Conservation (phyloP, 2,329 filamentous ascomycete genomes). For the Phaeophleospora eucalypticola region DNA sequence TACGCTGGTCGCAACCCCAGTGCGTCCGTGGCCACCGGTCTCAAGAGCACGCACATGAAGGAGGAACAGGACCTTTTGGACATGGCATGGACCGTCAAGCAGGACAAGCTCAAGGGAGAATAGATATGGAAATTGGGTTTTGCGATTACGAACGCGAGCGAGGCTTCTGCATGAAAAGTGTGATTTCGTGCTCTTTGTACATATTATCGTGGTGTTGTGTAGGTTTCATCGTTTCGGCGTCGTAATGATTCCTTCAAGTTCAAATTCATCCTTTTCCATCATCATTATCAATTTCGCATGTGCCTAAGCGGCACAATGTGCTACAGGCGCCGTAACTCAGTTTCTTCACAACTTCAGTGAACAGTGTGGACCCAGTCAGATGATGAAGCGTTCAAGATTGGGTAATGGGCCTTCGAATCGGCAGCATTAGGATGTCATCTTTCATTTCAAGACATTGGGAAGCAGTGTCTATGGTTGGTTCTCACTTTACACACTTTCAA, state of each 20-base stretch:
- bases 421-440: too few species aligned
- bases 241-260: background rate
- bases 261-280: too few species aligned
- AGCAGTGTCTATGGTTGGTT: too few species aligned
- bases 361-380: too few species aligned
- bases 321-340: too few species aligned
- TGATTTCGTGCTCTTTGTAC: constrained; percentile 1
- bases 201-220: constrained; percentile 1
- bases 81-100: constrained; percentile 59
- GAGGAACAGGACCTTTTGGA: constrained; percentile 83
- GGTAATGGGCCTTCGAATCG: too few species aligned
- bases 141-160: background rate
- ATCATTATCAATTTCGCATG: too few species aligned
- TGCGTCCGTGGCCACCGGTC: constrained; percentile 86
- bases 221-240: background rate
- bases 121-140: constrained; percentile 31
- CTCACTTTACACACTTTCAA: too few species aligned
- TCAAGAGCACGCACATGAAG: constrained; percentile 83
- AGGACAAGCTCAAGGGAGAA: constrained; percentile 64
- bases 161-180: constrained; percentile 1
- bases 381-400: too few species aligned
- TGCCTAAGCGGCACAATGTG: too few species aligned
- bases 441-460: too few species aligned
- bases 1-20: constrained; percentile 93
- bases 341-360: too few species aligned